Percentiles rank a stretch among this genome's conserved stretches.
These are phyloP conservation scores for Westerdykella ornata DNA, from an alignment of 2,329 filamentous ascomycete genomes.

Conservation along the genomic window DNA sequence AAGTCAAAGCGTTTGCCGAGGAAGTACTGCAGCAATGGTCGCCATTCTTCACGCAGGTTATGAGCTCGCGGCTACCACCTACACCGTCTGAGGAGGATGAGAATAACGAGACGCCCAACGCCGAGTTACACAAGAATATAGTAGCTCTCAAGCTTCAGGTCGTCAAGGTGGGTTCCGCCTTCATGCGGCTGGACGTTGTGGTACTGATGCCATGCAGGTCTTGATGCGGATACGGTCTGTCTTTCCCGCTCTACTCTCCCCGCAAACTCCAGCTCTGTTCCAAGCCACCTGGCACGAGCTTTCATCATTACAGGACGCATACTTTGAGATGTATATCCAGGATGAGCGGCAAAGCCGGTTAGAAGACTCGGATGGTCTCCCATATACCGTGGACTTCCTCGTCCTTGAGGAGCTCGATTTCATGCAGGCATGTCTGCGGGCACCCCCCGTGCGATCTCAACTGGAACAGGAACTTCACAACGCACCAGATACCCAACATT, in stretches of 20 bases:
- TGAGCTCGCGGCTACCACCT: conserved; percentile 66
- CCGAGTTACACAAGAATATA: conserved; percentile 69
- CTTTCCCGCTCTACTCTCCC: conserved; percentile 73
- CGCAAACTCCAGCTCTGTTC: conserved; percentile 78
- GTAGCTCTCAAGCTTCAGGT: conserved; percentile 87
- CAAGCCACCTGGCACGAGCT: conserved; percentile 86
- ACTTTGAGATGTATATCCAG: conserved; percentile 78
- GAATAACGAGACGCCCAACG: conserved; percentile 47
- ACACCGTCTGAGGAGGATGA: conserved; percentile 53
- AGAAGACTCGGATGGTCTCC: conserved; percentile 84
- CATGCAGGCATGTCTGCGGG: conserved; percentile 82
- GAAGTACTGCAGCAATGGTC: conserved; percentile 78
- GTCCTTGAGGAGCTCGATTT: conserved; percentile 93
- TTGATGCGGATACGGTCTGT: conserved; percentile 81
- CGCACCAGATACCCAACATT: conserved; percentile 50
- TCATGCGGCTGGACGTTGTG: neutral
- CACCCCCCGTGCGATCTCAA: conserved; percentile 80
- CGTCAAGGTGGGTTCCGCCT: conserved; percentile 56
- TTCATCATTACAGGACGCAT: conserved; percentile 61
- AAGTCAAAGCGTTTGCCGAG: conserved; percentile 83
- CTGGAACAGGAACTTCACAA: conserved; percentile 69
- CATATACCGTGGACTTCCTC: conserved; percentile 89
- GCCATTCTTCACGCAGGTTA: conserved; percentile 74
- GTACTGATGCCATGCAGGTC: conserved; percentile 47
- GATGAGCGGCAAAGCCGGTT: conserved; percentile 79